phyloP scores from a whole-genome alignment of 306 rosid genomes.

The Cucurbita moschata region DNA sequence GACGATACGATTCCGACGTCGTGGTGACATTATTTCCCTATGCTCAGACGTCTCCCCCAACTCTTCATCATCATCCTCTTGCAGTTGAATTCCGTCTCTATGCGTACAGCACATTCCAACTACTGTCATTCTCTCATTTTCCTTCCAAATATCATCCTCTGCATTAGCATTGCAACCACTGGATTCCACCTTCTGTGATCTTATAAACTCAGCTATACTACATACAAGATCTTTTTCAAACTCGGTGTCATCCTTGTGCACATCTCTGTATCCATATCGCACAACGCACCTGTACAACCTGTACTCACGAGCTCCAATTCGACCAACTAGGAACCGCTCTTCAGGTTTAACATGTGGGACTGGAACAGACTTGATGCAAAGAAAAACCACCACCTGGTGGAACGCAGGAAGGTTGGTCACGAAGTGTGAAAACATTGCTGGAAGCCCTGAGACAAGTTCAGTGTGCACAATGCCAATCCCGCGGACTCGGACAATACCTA shows the following conservation, averaged over 20 bases:
- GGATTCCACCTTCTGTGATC: background rate
- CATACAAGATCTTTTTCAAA: background rate
- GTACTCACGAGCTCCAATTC: background rate
- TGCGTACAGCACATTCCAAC: conserved; percentile 3
- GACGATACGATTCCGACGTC: background rate
- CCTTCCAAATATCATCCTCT: background rate
- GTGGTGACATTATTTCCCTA: background rate
- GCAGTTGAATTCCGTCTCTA: background rate
- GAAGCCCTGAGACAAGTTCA: conserved; percentile 5
- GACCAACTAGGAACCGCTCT: conserved; percentile 3
- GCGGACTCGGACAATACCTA: conserved; percentile 3
- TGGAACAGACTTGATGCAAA: conserved; percentile 7
- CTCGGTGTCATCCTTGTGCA: conserved; percentile 2
- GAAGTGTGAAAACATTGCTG: conserved; percentile 5
- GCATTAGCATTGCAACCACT: background rate
- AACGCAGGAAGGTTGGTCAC: conserved; percentile 7
- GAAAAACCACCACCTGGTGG: conserved; percentile 7
- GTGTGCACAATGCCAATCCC: conserved; percentile 8
- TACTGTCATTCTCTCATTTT: conserved; percentile 1
- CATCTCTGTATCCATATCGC: conserved; percentile 11
- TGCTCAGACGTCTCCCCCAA: background rate
- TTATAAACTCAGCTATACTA: conserved; percentile 1
- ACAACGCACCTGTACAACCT: conserved; percentile 4
- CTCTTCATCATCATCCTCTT: background rate
- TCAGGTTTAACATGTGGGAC: conserved; percentile 1